These are phyloP conservation scores for Casuarina cunninghamiana DNA, from an alignment of 306 rosid species.

Conservation along the genomic window DNA sequence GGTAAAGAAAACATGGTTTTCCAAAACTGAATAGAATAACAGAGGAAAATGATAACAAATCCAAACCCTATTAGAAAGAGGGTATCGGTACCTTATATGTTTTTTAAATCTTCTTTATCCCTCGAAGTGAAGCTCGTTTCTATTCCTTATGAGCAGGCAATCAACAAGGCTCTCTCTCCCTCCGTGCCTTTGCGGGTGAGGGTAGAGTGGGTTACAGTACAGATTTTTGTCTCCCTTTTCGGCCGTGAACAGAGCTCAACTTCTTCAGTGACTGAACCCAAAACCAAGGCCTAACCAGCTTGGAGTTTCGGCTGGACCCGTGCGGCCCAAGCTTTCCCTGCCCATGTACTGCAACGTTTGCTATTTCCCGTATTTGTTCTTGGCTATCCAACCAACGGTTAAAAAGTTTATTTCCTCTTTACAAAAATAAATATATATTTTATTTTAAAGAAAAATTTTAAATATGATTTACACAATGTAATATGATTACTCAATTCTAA, in stretches of 20 bases:
- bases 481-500: too few species aligned
- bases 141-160: conserved; percentile 13
- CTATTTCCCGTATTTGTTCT: too few species aligned
- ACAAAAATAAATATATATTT: too few species aligned
- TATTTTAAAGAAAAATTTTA: too few species aligned
- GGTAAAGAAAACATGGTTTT: neutral
- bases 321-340: too few species aligned
- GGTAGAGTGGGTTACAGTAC: neutral
- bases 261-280: too few species aligned
- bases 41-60: neutral
- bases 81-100: neutral
- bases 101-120: neutral
- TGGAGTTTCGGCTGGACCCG: too few species aligned
- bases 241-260: neutral
- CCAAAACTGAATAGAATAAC: neutral
- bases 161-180: neutral
- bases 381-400: too few species aligned
- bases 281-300: too few species aligned
- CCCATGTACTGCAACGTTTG: too few species aligned
- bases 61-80: neutral
- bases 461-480: too few species aligned
- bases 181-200: neutral
- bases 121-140: neutral
- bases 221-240: neutral
- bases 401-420: too few species aligned